phyloP scores from a whole-genome alignment of 495 filamentous ascomycete genomes.

The Xylaria bambusicola region DNA sequence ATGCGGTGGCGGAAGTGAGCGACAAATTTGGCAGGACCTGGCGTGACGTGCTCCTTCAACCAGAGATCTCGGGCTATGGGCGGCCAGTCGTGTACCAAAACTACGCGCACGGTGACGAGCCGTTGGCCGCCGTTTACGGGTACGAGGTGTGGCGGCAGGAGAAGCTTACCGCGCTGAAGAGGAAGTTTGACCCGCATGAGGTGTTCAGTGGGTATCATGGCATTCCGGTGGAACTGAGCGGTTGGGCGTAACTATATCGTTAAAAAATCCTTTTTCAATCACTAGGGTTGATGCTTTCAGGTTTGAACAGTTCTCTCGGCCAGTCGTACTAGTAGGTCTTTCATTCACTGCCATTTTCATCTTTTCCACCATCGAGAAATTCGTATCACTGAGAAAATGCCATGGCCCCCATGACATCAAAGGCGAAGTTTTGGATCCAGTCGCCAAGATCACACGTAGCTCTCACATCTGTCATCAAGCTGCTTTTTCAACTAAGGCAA shows the following conservation, averaged over 20 bases:
- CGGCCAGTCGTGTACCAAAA: constrained; percentile 44
- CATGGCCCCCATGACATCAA: constrained; percentile 61
- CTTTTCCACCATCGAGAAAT: constrained; percentile 53
- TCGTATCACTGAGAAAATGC: constrained; percentile 58
- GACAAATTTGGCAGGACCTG: constrained; percentile 23
- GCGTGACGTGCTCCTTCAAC: constrained; percentile 25
- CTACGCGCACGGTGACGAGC: constrained; percentile 48
- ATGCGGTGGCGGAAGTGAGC: constrained; percentile 25
- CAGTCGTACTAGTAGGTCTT: too few relatives aligned
- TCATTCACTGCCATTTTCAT: constrained; percentile 52
- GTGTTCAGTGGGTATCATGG: constrained; percentile 47
- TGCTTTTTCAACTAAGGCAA: constrained; percentile 28
- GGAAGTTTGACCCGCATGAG: constrained; percentile 37
- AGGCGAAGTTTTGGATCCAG: constrained; percentile 53
- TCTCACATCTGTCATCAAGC: constrained; percentile 32
- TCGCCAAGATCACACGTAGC: constrained; percentile 37
- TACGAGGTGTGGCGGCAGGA: constrained; percentile 48
- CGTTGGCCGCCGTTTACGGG: constrained; percentile 41
- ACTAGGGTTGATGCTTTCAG: too few relatives aligned
- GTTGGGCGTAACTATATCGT: too few relatives aligned
- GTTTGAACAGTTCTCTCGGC: too few relatives aligned
- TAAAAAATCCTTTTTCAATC: too few relatives aligned
- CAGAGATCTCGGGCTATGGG: constrained; percentile 23
- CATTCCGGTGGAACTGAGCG: too few relatives aligned
- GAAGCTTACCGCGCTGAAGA: constrained; percentile 38